phyloP scores from a whole-genome alignment of 2,329 filamentous ascomycete genomes.

The Aspergillus unguis region DNA sequence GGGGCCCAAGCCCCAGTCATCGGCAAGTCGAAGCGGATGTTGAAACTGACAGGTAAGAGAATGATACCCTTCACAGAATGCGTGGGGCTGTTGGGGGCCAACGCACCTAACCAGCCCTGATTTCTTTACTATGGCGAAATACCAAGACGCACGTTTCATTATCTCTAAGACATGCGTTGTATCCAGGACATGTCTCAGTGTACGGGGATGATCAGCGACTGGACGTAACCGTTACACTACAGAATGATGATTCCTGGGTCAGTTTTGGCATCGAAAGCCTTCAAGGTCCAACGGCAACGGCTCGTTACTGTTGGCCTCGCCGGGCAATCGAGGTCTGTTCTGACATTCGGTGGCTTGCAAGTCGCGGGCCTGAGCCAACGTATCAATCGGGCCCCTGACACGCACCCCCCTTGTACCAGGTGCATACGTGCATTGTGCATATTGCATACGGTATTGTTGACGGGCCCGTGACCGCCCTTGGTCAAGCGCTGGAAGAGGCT shows the following conservation, averaged over 20 bases:
- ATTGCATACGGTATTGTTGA: too few species aligned
- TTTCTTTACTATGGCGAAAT: too few species aligned
- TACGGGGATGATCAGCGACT: slow-evolving; percentile 15
- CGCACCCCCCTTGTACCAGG: slow-evolving; percentile 22
- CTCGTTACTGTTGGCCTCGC: slow-evolving; percentile 13
- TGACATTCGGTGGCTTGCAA: slow-evolving; percentile 14
- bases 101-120: background rate
- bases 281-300: slow-evolving; percentile 5
- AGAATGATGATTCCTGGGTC: slow-evolving; percentile 9
- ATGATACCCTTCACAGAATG: background rate
- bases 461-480: too few species aligned
- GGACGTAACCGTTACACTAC: slow-evolving; percentile 17
- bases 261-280: background rate
- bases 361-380: slow-evolving; percentile 3
- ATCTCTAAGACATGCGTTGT: background rate
- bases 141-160: too few species aligned
- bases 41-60: background rate
- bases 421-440: slow-evolving; percentile 11
- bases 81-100: background rate
- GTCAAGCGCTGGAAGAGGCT: too few species aligned
- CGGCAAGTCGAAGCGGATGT: slow-evolving; percentile 3
- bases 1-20: slow-evolving; percentile 3
- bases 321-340: slow-evolving; percentile 4
- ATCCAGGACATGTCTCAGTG: slow-evolving; percentile 9
- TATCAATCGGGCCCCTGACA: slow-evolving; percentile 9